These are phyloP conservation scores for Alternaria hordeiaustralica DNA, from an alignment of 2,329 filamentous ascomycete species.

Conservation along the genomic window DNA sequence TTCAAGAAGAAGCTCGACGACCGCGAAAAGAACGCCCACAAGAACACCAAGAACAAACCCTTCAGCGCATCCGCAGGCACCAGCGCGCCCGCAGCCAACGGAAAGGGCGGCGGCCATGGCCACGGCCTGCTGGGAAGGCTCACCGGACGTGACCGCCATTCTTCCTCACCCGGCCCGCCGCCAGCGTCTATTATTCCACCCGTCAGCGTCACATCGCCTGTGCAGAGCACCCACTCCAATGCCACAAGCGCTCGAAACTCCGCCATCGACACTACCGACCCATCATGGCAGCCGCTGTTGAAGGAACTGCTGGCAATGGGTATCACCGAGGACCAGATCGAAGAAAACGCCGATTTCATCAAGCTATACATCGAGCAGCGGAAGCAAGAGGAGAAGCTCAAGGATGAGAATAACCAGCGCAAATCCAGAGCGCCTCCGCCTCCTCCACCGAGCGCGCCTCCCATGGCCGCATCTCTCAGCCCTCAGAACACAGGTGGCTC, in stretches of 20 bases:
- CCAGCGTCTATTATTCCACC: slow-evolving; percentile 59
- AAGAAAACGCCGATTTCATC: slow-evolving; percentile 72
- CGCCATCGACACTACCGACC: slow-evolving; percentile 67
- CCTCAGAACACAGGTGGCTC: slow-evolving; percentile 69
- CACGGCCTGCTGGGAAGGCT: slow-evolving; percentile 61
- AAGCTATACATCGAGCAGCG: slow-evolving; percentile 70
- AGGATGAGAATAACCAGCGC: slow-evolving; percentile 56
- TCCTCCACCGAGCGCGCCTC: slow-evolving; percentile 59
- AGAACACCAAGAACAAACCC: slow-evolving; percentile 79
- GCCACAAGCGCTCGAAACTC: slow-evolving; percentile 49
- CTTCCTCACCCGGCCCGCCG: slow-evolving; percentile 49
- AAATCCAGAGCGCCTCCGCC: slow-evolving; percentile 67
- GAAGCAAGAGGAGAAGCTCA: slow-evolving; percentile 58
- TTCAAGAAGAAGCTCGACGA: slow-evolving; percentile 99
- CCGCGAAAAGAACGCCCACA: slow-evolving; percentile 92
- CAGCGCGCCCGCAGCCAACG: slow-evolving; percentile 33
- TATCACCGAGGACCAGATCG: slow-evolving; percentile 72
- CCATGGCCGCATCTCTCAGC: slow-evolving; percentile 57
- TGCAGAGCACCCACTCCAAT: slow-evolving; percentile 41
- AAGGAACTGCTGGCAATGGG: slow-evolving; percentile 69
- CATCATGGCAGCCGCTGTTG: slow-evolving; percentile 66
- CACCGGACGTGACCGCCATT: slow-evolving; percentile 56
- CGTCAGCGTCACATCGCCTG: slow-evolving; percentile 47
- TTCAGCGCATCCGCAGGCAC: slow-evolving; percentile 60
- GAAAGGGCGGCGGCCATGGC: slow-evolving; percentile 38